Conservation (phyloP, 2,329 filamentous ascomycete species). For the Arthrobotrys sphaeroides region DNA sequence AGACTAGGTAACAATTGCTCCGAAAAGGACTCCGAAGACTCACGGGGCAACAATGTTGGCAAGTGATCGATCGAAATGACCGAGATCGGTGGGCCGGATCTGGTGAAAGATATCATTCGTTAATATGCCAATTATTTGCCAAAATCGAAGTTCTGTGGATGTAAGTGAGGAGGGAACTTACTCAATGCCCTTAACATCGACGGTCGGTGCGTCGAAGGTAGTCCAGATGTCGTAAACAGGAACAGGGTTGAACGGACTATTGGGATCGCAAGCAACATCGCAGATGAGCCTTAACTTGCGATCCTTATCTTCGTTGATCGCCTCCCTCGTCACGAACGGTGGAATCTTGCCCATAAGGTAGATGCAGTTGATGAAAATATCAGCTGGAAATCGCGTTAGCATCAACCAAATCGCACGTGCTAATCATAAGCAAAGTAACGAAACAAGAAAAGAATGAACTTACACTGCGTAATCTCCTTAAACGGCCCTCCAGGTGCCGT, state of each 20-base stretch:
- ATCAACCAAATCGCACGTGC: neutral
- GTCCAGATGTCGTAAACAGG: constrained; percentile 86
- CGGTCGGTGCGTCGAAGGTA: constrained; percentile 87
- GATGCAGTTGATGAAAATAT: constrained; percentile 88
- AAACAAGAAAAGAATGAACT: constrained; percentile 60
- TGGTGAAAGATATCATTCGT: constrained; percentile 8
- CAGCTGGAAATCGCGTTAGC: constrained; percentile 60
- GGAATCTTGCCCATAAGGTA: constrained; percentile 83
- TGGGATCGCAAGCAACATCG: constrained; percentile 80
- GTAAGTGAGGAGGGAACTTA: neutral
- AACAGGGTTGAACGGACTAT: constrained; percentile 76
- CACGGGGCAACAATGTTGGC: constrained; percentile 82
- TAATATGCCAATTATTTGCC: neutral
- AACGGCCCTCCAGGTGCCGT: constrained; percentile 80
- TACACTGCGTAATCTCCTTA: constrained; percentile 74
- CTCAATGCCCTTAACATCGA: constrained; percentile 62
- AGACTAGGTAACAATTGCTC: constrained; percentile 79
- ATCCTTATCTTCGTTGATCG: constrained; percentile 70
- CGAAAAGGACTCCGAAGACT: constrained; percentile 87
- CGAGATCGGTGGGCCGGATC: constrained; percentile 68
- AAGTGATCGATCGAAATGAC: constrained; percentile 91
- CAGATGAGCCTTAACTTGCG: constrained; percentile 82
- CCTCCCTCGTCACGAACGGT: constrained; percentile 78
- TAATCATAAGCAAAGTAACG: neutral
- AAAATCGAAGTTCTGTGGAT: neutral